phyloP scores from a whole-genome alignment of 495 filamentous ascomycete species.

The Darksidea phi region DNA sequence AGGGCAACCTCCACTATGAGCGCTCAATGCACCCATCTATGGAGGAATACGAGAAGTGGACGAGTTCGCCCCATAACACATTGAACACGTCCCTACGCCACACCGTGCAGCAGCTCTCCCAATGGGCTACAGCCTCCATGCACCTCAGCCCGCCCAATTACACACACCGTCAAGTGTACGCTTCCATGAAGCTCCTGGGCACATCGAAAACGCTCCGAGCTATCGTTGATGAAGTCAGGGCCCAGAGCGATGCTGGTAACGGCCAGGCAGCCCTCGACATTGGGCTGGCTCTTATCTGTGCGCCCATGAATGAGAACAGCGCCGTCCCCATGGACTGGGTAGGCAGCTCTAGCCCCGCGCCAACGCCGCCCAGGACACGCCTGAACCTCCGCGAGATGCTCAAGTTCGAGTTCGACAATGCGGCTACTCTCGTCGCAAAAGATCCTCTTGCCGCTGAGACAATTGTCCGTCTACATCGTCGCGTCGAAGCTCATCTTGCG shows the following conservation, averaged over 20 bases:
- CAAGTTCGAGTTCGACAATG: conserved; percentile 60
- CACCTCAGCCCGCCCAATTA: conserved; percentile 70
- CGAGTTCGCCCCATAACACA: conserved; percentile 58
- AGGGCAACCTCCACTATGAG: conserved; percentile 65
- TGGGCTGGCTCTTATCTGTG: conserved; percentile 68
- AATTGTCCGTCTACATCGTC: conserved; percentile 71
- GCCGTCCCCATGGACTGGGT: conserved; percentile 42
- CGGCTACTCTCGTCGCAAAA: conserved; percentile 58
- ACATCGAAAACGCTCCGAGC: conserved; percentile 58
- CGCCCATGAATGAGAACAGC: conserved; percentile 56
- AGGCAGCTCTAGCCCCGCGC: conserved; percentile 33
- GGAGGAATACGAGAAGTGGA: conserved; percentile 77
- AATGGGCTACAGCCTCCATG: conserved; percentile 66
- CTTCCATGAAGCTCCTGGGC: conserved; percentile 67
- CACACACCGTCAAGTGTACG: conserved; percentile 72
- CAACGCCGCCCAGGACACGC: conserved; percentile 34
- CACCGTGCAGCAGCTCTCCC: conserved; percentile 64
- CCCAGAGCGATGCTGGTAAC: conserved; percentile 52
- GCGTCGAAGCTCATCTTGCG: conserved; percentile 61
- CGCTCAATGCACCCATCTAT: conserved; percentile 64
- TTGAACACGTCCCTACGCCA: conserved; percentile 61
- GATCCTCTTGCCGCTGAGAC: conserved; percentile 64
- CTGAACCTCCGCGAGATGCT: conserved; percentile 70
- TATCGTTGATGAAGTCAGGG: conserved; percentile 70
- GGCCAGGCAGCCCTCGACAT: conserved; percentile 71